Base-by-base conservation (phyloP, 176 grass and related monocot genomes). In the Oryza meridionalis region DNA sequence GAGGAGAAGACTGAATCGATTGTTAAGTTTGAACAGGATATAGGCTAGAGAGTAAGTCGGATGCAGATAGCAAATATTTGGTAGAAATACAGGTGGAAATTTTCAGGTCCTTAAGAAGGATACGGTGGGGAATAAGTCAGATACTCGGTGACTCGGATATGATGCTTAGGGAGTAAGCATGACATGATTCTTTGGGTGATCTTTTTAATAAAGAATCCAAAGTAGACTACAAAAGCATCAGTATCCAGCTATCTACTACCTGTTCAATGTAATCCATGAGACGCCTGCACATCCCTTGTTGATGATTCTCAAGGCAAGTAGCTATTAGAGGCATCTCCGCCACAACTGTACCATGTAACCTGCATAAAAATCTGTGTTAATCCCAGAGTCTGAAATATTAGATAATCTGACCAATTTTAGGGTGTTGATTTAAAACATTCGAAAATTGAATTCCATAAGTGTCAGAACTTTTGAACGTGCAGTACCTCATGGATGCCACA, bases 241-340 rank as follows among this genome's bases (percentile, higher is more conserved):
- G 38, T 38, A 24, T 55, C 38, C 35, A 77, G 8, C 65, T 75
- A 69, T 46, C 32, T 33, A 2, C 35, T 88, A 97, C 95, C 95
- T 93, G 73, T 76, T 91, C 92, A 64, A 94, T 90, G 74, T 90
- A 86, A 77, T 73, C 65, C 70, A 97, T 19, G 65, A 97, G 90
- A 53, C 76, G 86, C 25, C 84, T 88, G 55, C 95, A 97, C 95
- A 94, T 94, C 47, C 92, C 95, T 79, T 90, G 86, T 65, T 79
- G 84, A 27, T 84, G 92, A 66, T 94, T 86, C 78, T 95, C 92
- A 45, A 9, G 73, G 73, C 68, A 88, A 46, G 95, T 94, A 78
- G 90, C 90, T 86, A 98, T 71, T 3, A 98, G 82, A 88, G 95
- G 92, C 86, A 98, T 94, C 87, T 98, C 95, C 72, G 95, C 95